Evolutionary conservation across 2,329 filamentous ascomycete genomes (phyloP), one percentile per base, ranked within the genome.

Genomic region (Xylaria sp.): DNA sequence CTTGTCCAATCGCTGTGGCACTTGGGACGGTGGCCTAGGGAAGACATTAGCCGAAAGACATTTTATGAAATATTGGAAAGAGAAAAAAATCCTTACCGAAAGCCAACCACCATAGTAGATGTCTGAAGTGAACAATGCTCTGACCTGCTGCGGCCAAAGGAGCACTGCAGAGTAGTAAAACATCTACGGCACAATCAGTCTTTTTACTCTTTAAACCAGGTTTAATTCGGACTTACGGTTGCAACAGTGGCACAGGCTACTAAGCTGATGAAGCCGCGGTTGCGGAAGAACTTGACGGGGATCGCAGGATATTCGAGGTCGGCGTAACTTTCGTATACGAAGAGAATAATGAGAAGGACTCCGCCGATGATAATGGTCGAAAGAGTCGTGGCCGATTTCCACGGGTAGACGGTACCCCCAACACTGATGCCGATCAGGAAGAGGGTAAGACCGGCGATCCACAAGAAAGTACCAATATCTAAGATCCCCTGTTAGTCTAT

Each of bases 401-500:
- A 83, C 2, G 80, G 77, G 68, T 82, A 82, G 47, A 80, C 76
- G 55, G 70, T 73, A 20, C 81, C 81, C 22, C 81, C 81, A 74
- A 81, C 84, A 27, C 80, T 82, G 61, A 85, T 75, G 5, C 82
- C 82, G 68, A 85, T 80, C 9, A 85, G 74, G 61, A 84, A 79
- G 0, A 84, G 74, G 5, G 80, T 80, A 1, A 83, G 79, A 3
- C 82, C 81, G 5, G 78, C 78, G 9, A 79, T 81, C 76, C 80
- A 84, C 44, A 85, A 76, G 69, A 82, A 77, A 42, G 82, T 80
- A 3, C 83, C 83, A 39, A 81, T 55, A 71, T 81, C 64, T 66
- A 36, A 5, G 11, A 9, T 27, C 2, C 10, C 49, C 17, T 2
- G 25, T 65, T 36, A 65, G 63, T 10, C n/a, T 13, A 7, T 17